A percentile compares a stretch with the other conserved stretches of the same genome.
phyloP scores from a whole-genome alignment of 2,329 filamentous ascomycete species.

The Endoconidiophora laricicola region DNA sequence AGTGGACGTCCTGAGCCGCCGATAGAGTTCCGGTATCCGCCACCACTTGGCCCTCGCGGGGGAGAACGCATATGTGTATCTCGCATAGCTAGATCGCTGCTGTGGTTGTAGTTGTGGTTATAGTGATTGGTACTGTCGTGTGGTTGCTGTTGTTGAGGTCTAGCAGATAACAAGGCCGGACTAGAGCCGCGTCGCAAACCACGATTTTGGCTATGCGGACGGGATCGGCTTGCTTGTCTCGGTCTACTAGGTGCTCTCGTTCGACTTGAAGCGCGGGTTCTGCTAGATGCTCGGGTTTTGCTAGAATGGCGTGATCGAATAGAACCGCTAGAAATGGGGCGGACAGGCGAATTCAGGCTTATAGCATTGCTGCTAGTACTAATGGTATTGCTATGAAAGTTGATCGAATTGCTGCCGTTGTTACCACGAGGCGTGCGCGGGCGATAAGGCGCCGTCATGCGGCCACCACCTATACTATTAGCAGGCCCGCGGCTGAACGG shows the following conservation, averaged over 20 bases:
- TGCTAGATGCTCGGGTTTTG: conserved; percentile 28
- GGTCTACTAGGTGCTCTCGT: too few relatives aligned
- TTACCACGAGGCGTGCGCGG: conserved; percentile 5
- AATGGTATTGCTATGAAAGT: too few relatives aligned
- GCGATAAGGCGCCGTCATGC: conserved; percentile 10
- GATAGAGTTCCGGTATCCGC: conserved; percentile 23
- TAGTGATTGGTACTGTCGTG: conserved; percentile 25
- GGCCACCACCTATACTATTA: neutral
- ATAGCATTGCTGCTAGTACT: conserved; percentile 1
- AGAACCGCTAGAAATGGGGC: conserved; percentile 29
- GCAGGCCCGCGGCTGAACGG: conserved; percentile 2
- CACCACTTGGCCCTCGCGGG: conserved; percentile 6
- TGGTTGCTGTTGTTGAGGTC: conserved; percentile 21
- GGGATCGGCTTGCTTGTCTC: too few relatives aligned
- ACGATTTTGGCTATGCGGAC: too few relatives aligned
- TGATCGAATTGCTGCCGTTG: neutral
- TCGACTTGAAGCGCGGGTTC: conserved; percentile 25
- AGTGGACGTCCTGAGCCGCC: conserved; percentile 18
- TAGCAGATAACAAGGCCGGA: neutral
- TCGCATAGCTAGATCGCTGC: neutral
- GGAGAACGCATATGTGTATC: conserved; percentile 3
- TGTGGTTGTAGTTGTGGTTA: conserved; percentile 4
- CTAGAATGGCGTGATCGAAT: conserved; percentile 34
- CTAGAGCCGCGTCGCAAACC: conserved; percentile 13
- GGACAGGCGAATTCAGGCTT: conserved; percentile 16